Evolutionary conservation across 2,329 filamentous ascomycete genomes (phyloP).

Genomic region (Fusarium pseudocircinatum): DNA sequence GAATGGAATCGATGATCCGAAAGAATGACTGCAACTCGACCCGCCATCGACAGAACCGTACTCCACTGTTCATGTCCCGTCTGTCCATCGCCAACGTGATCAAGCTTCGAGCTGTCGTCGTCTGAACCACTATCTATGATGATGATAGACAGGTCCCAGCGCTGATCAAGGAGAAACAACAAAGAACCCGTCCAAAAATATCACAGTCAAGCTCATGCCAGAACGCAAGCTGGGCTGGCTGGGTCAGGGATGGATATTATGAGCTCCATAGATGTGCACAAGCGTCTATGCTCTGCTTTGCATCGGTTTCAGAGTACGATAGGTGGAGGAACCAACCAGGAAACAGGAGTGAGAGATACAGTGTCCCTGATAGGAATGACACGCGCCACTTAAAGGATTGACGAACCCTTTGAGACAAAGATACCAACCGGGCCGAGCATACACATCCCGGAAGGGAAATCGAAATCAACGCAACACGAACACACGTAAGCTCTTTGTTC

Average conservation of each 20-base stretch:
- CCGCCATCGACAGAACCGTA: neutral
- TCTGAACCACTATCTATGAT: constrained; percentile 27
- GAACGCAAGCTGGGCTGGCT: neutral
- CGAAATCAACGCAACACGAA: constrained; percentile 4
- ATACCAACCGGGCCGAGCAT: constrained; percentile 23
- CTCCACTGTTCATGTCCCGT: constrained; percentile 16
- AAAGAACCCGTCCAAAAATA: constrained; percentile 20
- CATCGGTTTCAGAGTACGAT: constrained; percentile 32
- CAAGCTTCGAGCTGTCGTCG: constrained; percentile 10
- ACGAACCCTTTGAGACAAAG: constrained; percentile 19
- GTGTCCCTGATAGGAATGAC: constrained; percentile 23
- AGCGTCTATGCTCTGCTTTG: constrained; percentile 30
- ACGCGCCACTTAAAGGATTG: constrained; percentile 11
- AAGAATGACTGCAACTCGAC: constrained; percentile 13
- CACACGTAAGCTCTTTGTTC: constrained; percentile 30
- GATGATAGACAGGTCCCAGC: constrained; percentile 28
- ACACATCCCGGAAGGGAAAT: constrained; percentile 24
- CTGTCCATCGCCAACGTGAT: neutral
- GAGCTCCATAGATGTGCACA: constrained; percentile 30
- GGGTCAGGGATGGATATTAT: constrained; percentile 13
- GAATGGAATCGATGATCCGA: constrained; percentile 17
- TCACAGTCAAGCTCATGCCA: constrained; percentile 19
- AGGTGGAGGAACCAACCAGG: constrained; percentile 28
- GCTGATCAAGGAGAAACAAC: constrained; percentile 21
- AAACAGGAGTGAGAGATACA: constrained; percentile 35